Evolutionary conservation across 1,139 yeast genomes (phyloP), one percentile per base, ranked within the genome.

Genomic region (Sugiyamaella neomexicana): DNA sequence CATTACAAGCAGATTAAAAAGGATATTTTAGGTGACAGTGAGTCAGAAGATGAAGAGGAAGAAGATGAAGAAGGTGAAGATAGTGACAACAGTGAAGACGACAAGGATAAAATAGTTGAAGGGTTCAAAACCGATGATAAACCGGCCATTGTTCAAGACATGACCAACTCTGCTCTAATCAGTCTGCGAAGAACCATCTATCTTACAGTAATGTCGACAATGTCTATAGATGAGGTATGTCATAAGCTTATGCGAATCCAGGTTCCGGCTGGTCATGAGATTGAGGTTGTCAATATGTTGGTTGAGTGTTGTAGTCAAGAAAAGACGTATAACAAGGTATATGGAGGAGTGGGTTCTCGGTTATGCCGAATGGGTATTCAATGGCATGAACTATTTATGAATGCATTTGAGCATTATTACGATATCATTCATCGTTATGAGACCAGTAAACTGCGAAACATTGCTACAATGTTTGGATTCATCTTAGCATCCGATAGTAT

Each of bases 201-300:
- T 64, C 74, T 90, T 46, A 85, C 95, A 0, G 75, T 93, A 31
- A 90, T 89, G 87, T 89, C 97, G n/a, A 85, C 97, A 54, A 81
- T 91, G 83, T 85, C 96, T 0, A 84, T 93, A 2, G 96, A 89
- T 62, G 99, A 93, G 74, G 95, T 96, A 0, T 90, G 89, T 0
- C 98, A 91, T 69, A 91, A 91, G 68, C 72, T 93, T 10, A 63
- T 88, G 43, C 79, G 79, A 64, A 66, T 72, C 37, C 50, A 60
- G 2, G 60, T 67, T 2, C 68, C 70, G 1, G 61, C 58, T 9
- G 69, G 68, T 6, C 66, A 67, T 41, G 70, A 71, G 55, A 58
- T 59, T 17, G 75, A 80, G 60, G 75, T 89, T 40, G 83, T 81
- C 9, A 93, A 88, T 62, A 88, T 89, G 82, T 73, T 93, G 10